Evolutionary conservation across 2,329 filamentous ascomycete genomes (phyloP), one percentile per base, ranked within the genome.

Genomic region (Dactylellina parvicollis): DNA sequence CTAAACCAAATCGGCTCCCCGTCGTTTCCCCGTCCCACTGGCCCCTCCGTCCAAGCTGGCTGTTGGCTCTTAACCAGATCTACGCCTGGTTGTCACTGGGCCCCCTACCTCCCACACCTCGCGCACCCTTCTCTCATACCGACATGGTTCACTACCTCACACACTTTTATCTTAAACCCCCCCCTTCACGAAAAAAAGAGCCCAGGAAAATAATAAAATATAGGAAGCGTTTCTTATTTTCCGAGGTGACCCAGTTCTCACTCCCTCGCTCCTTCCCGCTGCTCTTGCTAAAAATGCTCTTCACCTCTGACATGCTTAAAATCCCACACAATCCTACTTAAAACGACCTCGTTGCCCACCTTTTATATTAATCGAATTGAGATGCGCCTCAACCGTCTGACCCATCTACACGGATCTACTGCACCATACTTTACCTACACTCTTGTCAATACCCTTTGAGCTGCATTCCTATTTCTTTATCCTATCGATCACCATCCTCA

Each of bases 301-400:
- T 65, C 60, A 66, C 55, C 69, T 73, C 60, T 66, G 60, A 73
- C 69, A 73, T 73, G 46, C 60, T 73, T 66, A 73, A 73, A 72
- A 72, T 72, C 67, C 67, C 67, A 72, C 67, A 72, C 67, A 57
- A 73, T 73, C 60, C 69, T 66, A 66, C 69, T 73, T 73, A 73
- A 73, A 73, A 73, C 60, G 69, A 61, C 59, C 52, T 73, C 69
- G 69, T 73, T 66, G 69, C 60, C 69, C 69, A 73, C 69, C 69
- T 73, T 72, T 65, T 73, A 73, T 73, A 73, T 73, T 73, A 73
- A 66, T 73, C 69, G 69, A 66, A 73, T 73, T 66, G 69, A 73
- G 69, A 73, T 60, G 54, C 54, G 69, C 69, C 69, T 65, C 61
- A 73, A 65, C 66, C 69, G 55, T 66, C 69, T 66, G 60, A 73